phyloP scores from a whole-genome alignment of 179 eudicot genomes.

The Amaranthus tricolor region DNA sequence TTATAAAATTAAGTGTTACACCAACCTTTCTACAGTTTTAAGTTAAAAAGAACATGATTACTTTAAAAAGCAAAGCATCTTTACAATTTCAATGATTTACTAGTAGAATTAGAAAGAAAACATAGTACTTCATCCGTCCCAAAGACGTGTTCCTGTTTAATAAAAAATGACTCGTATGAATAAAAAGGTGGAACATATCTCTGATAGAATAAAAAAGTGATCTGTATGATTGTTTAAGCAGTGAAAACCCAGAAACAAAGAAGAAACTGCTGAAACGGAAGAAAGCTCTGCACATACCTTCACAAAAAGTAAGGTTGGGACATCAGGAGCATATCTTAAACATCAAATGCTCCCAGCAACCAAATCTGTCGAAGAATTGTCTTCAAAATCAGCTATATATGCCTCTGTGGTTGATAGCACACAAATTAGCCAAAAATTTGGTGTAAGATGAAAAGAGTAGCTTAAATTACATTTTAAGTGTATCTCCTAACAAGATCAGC shows the following conservation, averaged over 20 bases:
- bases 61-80: slow-evolving; percentile 19
- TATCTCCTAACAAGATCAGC: not conserved
- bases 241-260: not conserved
- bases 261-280: not conserved
- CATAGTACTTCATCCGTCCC: not conserved
- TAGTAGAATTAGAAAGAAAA: slow-evolving; percentile 2
- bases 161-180: too few relatives aligned
- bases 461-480: not conserved
- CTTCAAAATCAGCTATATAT: slow-evolving; percentile 17
- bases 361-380: slow-evolving; percentile 9
- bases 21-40: not conserved
- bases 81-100: not conserved
- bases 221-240: not conserved
- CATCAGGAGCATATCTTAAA: slow-evolving; percentile 15
- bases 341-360: slow-evolving; percentile 23
- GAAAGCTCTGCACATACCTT: slow-evolving; percentile 21
- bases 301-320: slow-evolving; percentile 11
- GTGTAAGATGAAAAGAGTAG: not conserved
- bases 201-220: not conserved
- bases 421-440: not conserved
- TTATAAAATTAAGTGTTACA: slow-evolving; percentile 6
- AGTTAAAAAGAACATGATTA: not conserved
- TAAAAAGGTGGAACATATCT: too few relatives aligned
- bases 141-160: too few relatives aligned
- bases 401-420: not conserved